Evolutionary conservation across 106 monocot genomes (phyloP).

Genomic region (Vanilla planifolia): DNA sequence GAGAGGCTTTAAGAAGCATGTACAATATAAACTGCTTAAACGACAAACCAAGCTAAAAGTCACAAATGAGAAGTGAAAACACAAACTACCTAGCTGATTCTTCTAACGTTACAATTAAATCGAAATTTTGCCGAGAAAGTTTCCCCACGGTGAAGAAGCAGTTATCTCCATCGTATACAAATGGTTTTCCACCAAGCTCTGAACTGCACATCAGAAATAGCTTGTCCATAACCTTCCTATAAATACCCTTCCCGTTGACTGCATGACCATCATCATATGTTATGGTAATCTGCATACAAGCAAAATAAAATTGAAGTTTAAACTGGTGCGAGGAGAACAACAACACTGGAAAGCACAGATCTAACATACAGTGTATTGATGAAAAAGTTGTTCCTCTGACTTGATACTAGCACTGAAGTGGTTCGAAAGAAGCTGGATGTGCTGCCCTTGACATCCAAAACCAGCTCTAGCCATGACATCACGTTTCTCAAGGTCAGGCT

Average conservation of each 20-base stretch:
- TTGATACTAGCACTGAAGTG: slow-evolving; percentile 31
- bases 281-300: slow-evolving; percentile 39
- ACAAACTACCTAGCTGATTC: slow-evolving; percentile 42
- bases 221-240: slow-evolving; percentile 55
- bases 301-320: not conserved
- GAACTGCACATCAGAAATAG: slow-evolving; percentile 46
- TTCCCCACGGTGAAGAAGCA: slow-evolving; percentile 61
- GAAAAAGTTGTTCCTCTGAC: slow-evolving; percentile 26
- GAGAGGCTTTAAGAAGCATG: not conserved
- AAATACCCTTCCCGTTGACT: slow-evolving; percentile 46
- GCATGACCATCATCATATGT: slow-evolving; percentile 35
- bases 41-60: not conserved
- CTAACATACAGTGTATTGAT: slow-evolving; percentile 43
- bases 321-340: not conserved
- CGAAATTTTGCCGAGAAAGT: slow-evolving; percentile 51
- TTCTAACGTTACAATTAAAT: slow-evolving; percentile 56
- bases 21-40: not conserved
- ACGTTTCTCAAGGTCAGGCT: slow-evolving; percentile 15
- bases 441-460: slow-evolving; percentile 26
- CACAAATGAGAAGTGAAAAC: not conserved
- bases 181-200: slow-evolving; percentile 57
- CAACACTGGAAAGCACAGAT: not conserved
- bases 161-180: slow-evolving; percentile 82
- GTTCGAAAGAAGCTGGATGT: slow-evolving; percentile 32
- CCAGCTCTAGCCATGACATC: slow-evolving; percentile 34